Evolutionary conservation across 106 monocot species (phyloP), one percentile per base, ranked within the genome.

Genomic region (Dendrobium catenatum): DNA sequence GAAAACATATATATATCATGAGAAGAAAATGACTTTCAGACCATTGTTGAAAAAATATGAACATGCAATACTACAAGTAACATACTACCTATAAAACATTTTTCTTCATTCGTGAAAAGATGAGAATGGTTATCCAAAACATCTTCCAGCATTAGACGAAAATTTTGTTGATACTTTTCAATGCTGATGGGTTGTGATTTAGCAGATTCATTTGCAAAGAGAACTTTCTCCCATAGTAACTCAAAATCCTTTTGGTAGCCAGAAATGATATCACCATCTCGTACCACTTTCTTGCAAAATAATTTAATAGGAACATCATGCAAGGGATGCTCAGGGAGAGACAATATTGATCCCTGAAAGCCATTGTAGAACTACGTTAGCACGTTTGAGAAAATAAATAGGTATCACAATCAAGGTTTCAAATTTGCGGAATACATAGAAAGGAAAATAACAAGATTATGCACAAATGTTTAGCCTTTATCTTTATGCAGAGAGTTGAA

Each of bases 161-260:
- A 98, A 84, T 98, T 98, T 55, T 83, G 82, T 72, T 98, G 97
- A 72, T 93, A 95, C 61, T 83, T 93, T 17, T 81, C 79, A 77
- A 76, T 78, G 31, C 77, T 83, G 75, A 84, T 81, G 43, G 43
- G 81, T 77, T 75, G 80, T 22, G 16, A 43, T 76, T 91, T 91
- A 43, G 72, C 79, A 80, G 73, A 74, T 80, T 86, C 83, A 80
- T 82, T 77, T 75, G 84, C 78, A 64, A 40, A 64, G 37, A 87
- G 67, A 79, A 81, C 82, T 78, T 84, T 87, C 66, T 85, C 79
- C 97, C 89, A 94, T 19, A 88, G 88, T 41, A 67, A 88, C 9
- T 89, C 67, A 33, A 86, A 78, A 80, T 64, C 20, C 19, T 86
- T 68, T 9, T 55, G 49, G 73, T 85, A 68, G 77, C 72, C 20